These are phyloP conservation scores for Evernia prunastri DNA, from an alignment of 495 filamentous ascomycete species.

Conservation along the genomic window DNA sequence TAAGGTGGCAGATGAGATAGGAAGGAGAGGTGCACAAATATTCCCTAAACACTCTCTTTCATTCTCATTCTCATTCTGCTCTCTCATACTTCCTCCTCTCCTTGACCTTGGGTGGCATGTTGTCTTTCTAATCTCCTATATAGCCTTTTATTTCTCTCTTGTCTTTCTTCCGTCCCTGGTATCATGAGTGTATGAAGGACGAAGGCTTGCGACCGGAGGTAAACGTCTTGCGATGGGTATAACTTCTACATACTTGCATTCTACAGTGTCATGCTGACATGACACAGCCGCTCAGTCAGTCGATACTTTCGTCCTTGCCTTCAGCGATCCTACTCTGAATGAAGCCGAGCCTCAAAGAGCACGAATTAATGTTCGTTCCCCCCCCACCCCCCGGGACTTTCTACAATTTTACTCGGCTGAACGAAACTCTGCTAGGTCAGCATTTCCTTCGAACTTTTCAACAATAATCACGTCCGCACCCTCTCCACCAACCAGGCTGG, in stretches of 20 bases:
- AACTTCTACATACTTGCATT: neutral
- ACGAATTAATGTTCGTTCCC: conserved; percentile 27
- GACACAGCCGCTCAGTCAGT: conserved; percentile 22
- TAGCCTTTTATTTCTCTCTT: neutral
- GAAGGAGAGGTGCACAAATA: no score
- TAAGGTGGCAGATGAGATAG: no score
- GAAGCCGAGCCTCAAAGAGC: conserved; percentile 1
- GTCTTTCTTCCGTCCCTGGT: neutral
- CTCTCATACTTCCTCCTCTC: neutral
- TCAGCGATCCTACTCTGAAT: conserved; percentile 12
- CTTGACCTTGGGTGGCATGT: neutral
- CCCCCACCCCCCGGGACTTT: neutral
- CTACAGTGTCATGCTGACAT: neutral
- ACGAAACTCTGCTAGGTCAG: conserved; percentile 41
- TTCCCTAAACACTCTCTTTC: no score
- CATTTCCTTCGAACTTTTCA: conserved; percentile 56
- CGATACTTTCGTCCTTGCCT: conserved; percentile 25
- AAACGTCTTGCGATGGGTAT: conserved; percentile 9
- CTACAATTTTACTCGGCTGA: conserved; percentile 5
- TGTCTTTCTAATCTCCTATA: neutral
- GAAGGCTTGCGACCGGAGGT: neutral
- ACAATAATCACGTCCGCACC: conserved; percentile 59
- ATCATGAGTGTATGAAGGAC: neutral
- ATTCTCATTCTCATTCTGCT: no score
- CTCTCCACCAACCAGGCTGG: conserved; percentile 56